Evolutionary conservation across 257 asterid genomes (phyloP).

Genomic region (Solanum pennellii): DNA sequence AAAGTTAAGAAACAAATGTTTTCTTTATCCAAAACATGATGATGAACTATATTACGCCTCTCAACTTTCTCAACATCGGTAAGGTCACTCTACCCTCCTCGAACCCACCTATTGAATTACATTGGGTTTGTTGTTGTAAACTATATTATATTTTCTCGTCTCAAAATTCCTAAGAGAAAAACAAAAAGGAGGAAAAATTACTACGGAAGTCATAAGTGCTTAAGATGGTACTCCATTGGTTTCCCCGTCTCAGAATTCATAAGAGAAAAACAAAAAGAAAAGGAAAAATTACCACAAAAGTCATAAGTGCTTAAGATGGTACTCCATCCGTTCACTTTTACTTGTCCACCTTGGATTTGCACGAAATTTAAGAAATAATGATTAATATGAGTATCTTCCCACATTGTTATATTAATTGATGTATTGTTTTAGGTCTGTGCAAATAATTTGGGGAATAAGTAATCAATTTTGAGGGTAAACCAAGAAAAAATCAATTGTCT

Average conservation of each 20-base stretch:
- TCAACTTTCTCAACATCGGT: neutral
- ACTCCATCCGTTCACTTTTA: neutral
- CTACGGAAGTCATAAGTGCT: neutral
- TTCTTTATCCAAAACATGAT: neutral
- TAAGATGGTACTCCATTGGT: neutral
- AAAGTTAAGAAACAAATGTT: neutral
- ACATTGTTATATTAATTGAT: neutral
- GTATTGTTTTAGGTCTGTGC: neutral
- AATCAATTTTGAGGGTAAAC: neutral
- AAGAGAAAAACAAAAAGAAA: neutral
- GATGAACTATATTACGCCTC: neutral
- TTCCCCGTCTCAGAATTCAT: neutral
- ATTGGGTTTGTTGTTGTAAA: neutral
- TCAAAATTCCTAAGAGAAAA: neutral
- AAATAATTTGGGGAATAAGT: neutral
- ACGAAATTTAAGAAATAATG: neutral
- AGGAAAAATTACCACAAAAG: neutral
- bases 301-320: neutral
- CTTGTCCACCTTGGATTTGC: neutral
- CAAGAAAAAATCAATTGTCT: neutral
- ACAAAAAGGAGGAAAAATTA: neutral
- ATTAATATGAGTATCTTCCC: neutral
- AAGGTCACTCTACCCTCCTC: neutral
- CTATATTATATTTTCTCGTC: neutral
- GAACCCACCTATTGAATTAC: neutral